phyloP scores from a whole-genome alignment of 2,329 filamentous ascomycete genomes.

The Aspergillus nomiae region DNA sequence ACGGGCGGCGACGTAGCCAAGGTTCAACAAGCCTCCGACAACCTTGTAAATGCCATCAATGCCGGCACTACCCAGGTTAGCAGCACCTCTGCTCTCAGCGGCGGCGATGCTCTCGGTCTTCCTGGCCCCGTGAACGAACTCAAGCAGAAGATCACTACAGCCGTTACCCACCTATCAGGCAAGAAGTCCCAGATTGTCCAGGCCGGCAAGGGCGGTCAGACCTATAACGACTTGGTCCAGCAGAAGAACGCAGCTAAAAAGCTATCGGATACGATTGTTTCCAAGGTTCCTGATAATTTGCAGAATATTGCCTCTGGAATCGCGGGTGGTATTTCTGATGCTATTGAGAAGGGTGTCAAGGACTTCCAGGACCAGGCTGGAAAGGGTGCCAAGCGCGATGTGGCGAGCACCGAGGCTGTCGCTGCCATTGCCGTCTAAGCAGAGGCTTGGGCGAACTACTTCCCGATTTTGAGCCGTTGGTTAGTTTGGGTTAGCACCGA shows the following conservation, averaged over 20 bases:
- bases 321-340: constrained; percentile 1
- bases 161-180: constrained; percentile 8
- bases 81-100: constrained; percentile 4
- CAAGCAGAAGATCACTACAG: constrained; percentile 8
- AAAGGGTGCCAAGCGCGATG: too few species aligned
- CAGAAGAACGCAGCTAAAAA: constrained; percentile 9
- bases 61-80: constrained; percentile 13
- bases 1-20: constrained; percentile 11
- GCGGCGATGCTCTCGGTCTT: constrained; percentile 16
- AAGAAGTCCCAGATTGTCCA: constrained; percentile 11
- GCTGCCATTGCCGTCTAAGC: too few species aligned
- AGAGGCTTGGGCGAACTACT: too few species aligned
- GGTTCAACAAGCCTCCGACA: constrained; percentile 11
- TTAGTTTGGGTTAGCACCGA: too few species aligned
- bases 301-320: constrained; percentile 4
- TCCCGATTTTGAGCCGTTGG: too few species aligned
- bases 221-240: constrained; percentile 9
- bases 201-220: constrained; percentile 13
- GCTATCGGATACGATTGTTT: constrained; percentile 5
- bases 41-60: constrained; percentile 16
- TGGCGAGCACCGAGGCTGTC: too few species aligned
- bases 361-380: not conserved
- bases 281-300: constrained; percentile 9
- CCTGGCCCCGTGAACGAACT: constrained; percentile 16
- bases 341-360: constrained; percentile 5